phyloP scores from a whole-genome alignment of 768 basidiomycete species.

The Rhodosporidiobolus sp. region DNA sequence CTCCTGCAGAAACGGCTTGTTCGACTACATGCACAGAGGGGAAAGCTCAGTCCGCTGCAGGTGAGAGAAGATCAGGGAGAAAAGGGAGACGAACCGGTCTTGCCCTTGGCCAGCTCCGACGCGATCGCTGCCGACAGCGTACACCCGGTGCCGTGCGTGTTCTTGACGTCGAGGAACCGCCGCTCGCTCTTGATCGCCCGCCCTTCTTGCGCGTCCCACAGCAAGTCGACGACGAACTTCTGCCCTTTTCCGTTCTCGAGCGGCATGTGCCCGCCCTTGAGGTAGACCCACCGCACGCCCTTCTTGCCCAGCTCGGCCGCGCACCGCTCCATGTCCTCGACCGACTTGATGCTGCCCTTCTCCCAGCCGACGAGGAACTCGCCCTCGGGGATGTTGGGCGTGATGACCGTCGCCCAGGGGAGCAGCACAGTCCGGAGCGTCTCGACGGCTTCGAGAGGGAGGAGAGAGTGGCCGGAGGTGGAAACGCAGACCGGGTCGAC shows the following conservation, averaged over 20 bases:
- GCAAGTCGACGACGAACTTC: slow-evolving; percentile 63
- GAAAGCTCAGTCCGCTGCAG: background rate
- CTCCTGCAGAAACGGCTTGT: slow-evolving; percentile 62
- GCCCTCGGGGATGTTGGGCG: slow-evolving; percentile 81
- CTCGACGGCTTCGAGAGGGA: slow-evolving; percentile 64
- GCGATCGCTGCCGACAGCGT: slow-evolving; percentile 82
- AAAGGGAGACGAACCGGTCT: slow-evolving; percentile 48
- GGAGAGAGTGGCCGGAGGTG: slow-evolving; percentile 77
- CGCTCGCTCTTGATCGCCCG: slow-evolving; percentile 43
- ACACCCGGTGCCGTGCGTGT: slow-evolving; percentile 81
- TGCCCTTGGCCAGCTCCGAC: slow-evolving; percentile 60
- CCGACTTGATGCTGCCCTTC: slow-evolving; percentile 30
- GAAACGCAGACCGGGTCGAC: slow-evolving; percentile 90
- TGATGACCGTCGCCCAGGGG: slow-evolving; percentile 68
- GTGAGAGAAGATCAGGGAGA: background rate
- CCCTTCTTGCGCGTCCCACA: slow-evolving; percentile 52
- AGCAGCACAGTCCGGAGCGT: slow-evolving; percentile 63
- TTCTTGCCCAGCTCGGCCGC: slow-evolving; percentile 55
- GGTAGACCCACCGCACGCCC: slow-evolving; percentile 61
- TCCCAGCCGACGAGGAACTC: slow-evolving; percentile 60
- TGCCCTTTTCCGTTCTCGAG: slow-evolving; percentile 39
- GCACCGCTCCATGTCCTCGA: slow-evolving; percentile 59
- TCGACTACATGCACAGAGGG: slow-evolving; percentile 51
- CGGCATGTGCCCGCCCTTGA: slow-evolving; percentile 80
- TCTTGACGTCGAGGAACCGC: slow-evolving; percentile 58